phyloP scores from a whole-genome alignment of 169 alveolate genomes.

The Plasmodium sp. region DNA sequence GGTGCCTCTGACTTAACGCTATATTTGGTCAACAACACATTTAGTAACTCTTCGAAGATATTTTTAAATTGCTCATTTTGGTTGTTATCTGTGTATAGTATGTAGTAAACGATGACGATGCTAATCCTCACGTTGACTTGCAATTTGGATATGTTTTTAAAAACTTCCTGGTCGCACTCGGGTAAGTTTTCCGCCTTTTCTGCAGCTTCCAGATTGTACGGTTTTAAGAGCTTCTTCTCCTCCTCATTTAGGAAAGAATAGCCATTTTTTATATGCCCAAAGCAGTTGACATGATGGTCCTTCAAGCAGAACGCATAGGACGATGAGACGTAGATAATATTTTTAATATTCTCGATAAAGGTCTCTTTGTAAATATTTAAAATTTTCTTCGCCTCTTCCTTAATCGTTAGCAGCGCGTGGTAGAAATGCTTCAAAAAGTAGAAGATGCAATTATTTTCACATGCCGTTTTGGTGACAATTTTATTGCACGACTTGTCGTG shows the following conservation, averaged over 20 bases:
- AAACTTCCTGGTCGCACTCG: slow-evolving; percentile 5
- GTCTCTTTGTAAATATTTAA: slow-evolving; percentile 74
- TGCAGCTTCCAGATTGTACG: slow-evolving; percentile 7
- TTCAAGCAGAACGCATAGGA: slow-evolving; percentile 63
- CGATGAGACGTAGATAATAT: slow-evolving; percentile 72
- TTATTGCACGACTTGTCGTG: slow-evolving; percentile 33
- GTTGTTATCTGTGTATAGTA: slow-evolving; percentile 46
- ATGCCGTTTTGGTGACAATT: slow-evolving; percentile 52
- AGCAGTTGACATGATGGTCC: slow-evolving; percentile 54
- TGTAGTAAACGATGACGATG: slow-evolving; percentile 51
- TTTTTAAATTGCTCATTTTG: slow-evolving; percentile 53
- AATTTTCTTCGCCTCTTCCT: slow-evolving; percentile 66
- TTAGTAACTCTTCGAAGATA: slow-evolving; percentile 63
- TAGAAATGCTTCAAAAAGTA: slow-evolving; percentile 72
- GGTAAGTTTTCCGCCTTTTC: neutral
- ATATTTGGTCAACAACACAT: slow-evolving; percentile 52
- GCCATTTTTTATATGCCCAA: slow-evolving; percentile 70
- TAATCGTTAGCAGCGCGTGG: slow-evolving; percentile 53
- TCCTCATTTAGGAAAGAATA: slow-evolving; percentile 27
- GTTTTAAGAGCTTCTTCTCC: slow-evolving; percentile 31
- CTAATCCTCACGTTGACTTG: slow-evolving; percentile 69
- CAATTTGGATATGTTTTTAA: slow-evolving; percentile 37
- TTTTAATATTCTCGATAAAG: slow-evolving; percentile 70
- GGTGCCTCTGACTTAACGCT: neutral
- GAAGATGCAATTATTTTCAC: slow-evolving; percentile 58